phyloP scores from a whole-genome alignment of 2,329 filamentous ascomycete genomes.

The Fusarium heterosporum region DNA sequence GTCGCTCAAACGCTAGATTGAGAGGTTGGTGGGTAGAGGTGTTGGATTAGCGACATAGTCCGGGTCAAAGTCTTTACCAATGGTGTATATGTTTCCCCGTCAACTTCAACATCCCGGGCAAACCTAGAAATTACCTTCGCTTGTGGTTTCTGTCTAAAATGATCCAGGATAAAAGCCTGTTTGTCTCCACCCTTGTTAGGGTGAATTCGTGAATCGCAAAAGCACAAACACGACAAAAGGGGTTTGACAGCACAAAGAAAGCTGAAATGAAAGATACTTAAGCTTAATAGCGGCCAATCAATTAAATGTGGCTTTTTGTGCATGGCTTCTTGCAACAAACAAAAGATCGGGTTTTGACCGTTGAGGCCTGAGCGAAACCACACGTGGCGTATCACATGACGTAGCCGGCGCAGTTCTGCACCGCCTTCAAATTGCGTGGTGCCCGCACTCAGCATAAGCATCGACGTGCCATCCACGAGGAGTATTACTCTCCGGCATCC shows the following conservation, averaged over 20 bases:
- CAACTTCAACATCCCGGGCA: no score
- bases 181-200: background rate
- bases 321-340: background rate
- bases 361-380: slow-evolving; percentile 14
- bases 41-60: no score
- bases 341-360: background rate
- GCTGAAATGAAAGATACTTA: no score
- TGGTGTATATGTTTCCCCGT: no score
- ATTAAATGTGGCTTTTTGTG: background rate
- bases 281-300: background rate
- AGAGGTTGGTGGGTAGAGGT: no score
- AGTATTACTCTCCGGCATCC: background rate
- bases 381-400: slow-evolving; percentile 29
- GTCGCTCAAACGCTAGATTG: no score
- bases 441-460: slow-evolving; percentile 16
- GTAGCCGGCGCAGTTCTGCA: background rate
- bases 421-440: slow-evolving; percentile 8
- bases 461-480: background rate
- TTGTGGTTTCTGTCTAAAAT: no score
- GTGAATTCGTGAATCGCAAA: background rate
- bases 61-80: no score
- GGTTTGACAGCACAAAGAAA: no score
- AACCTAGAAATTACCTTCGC: no score
- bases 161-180: background rate
- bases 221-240: background rate